A percentile compares a stretch with the other conserved stretches of the same genome.
Conservation (phyloP, 805 yeast genomes). For the Saccharomyces cerevisiae region DNA sequence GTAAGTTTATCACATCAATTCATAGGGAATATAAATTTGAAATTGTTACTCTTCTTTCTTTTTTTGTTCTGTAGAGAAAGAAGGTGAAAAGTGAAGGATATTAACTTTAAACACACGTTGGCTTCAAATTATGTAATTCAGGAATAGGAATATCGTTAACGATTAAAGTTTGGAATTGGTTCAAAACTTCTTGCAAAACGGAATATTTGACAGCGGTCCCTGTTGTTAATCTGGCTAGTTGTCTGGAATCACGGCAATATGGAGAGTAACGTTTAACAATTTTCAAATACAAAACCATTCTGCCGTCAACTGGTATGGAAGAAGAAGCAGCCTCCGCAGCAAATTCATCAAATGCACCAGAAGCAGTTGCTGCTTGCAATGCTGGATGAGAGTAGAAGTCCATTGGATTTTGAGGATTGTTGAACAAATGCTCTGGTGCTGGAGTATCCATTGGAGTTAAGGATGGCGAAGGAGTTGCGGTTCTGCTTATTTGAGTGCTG, state of each 20-base stretch:
- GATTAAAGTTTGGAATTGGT: constrained; percentile 33
- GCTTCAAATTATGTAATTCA: constrained; percentile 31
- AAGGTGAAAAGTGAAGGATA: background rate
- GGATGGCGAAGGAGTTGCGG: constrained; percentile 9
- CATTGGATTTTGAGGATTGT: constrained; percentile 16
- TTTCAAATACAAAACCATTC: constrained; percentile 47
- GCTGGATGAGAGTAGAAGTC: constrained; percentile 31
- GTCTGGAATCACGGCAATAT: constrained; percentile 41
- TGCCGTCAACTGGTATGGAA: constrained; percentile 27
- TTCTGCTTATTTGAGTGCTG: background rate
- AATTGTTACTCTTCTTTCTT: constrained; percentile 1
- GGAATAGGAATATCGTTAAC: constrained; percentile 37
- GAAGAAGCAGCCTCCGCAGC: constrained; percentile 8
- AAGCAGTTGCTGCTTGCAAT: constrained; percentile 32
- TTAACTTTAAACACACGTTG: constrained; percentile 14
- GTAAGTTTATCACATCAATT: background rate
- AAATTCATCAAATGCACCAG: constrained; percentile 33
- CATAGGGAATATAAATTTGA: background rate
- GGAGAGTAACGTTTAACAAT: constrained; percentile 44
- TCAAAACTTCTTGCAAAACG: constrained; percentile 33
- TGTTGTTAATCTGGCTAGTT: constrained; percentile 38
- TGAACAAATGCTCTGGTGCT: constrained; percentile 4
- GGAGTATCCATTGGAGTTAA: constrained; percentile 4
- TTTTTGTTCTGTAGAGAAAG: background rate
- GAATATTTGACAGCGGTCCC: constrained; percentile 39